Evolutionary conservation across 2,329 filamentous ascomycete genomes (phyloP).

Genomic region (Colletotrichum sp.): DNA sequence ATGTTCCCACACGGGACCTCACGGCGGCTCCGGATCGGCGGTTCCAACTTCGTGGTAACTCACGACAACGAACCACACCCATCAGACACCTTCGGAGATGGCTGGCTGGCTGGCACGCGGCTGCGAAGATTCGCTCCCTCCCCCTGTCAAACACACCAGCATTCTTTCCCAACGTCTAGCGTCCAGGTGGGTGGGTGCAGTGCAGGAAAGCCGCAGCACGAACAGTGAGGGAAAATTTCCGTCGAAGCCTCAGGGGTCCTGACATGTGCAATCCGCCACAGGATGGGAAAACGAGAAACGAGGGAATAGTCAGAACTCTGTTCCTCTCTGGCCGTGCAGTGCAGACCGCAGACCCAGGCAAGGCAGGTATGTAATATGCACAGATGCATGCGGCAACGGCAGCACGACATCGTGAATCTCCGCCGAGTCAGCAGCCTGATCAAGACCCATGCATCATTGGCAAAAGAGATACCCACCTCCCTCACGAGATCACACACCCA

Average conservation of each 20-base stretch:
- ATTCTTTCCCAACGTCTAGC: not conserved
- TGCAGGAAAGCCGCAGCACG: not conserved
- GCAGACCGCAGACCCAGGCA: not conserved
- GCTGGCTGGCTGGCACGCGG: not conserved
- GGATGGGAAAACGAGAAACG: not conserved
- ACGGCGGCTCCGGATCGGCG: conserved; percentile 17
- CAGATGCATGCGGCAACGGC: conserved; percentile 1
- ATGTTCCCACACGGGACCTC: not conserved
- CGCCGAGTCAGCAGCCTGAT: conserved; percentile 10
- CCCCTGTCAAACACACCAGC: not conserved
- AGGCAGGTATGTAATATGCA: not conserved
- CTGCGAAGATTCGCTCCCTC: not conserved
- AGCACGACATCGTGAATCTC: conserved; percentile 21
- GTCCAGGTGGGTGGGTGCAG: not conserved
- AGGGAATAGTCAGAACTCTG: conserved; percentile 10
- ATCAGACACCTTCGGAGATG: conserved; percentile 1
- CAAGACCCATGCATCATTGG: not conserved
- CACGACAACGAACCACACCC: not conserved
- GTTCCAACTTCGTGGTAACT: conserved; percentile 13
- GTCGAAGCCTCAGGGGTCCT: not conserved
- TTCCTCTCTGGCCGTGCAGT: not conserved
- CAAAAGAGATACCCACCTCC: not conserved
- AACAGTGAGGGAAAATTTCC: not conserved
- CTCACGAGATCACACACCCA: not conserved
- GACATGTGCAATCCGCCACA: not conserved